These are phyloP conservation scores for Malassezia slooffiae DNA, from an alignment of 1,284 basidiomycete species.

Conservation along the genomic window DNA sequence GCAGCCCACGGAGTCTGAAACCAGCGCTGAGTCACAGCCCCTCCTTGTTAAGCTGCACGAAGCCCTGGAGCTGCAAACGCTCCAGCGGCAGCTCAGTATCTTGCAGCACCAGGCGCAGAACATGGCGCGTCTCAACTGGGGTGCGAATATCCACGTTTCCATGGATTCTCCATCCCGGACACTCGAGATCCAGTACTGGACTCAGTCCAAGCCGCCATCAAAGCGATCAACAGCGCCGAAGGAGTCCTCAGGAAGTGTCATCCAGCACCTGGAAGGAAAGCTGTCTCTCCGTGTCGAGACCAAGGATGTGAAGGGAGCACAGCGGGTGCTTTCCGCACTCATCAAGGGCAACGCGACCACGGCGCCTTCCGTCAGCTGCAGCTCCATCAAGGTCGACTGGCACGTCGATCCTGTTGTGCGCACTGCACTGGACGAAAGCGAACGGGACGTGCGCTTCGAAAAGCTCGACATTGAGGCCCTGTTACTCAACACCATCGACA, in stretches of 20 bases:
- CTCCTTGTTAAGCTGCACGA: constrained; percentile 24
- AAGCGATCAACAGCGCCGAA: background rate
- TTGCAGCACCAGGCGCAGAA: constrained; percentile 33
- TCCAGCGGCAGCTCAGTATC: constrained; percentile 41
- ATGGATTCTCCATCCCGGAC: constrained; percentile 16
- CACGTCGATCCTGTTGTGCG: constrained; percentile 3
- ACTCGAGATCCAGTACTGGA: constrained; percentile 30
- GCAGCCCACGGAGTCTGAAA: background rate
- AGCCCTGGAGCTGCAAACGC: constrained; percentile 32
- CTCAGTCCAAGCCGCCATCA: background rate
- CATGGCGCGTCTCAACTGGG: constrained; percentile 30
- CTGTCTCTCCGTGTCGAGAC: constrained; percentile 2
- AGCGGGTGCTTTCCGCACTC: constrained; percentile 1
- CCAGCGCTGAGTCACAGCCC: constrained; percentile 5
- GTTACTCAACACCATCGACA: constrained; percentile 3
- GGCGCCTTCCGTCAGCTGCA: background rate
- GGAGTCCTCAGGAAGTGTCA: too few species aligned
- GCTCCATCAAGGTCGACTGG: constrained; percentile 6
- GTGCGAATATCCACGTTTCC: constrained; percentile 20
- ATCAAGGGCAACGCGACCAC: background rate
- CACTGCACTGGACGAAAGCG: background rate
- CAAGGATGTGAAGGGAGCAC: background rate
- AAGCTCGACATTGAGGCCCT: constrained; percentile 8
- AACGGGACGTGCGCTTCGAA: background rate
- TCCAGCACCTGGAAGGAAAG: constrained; percentile 1